Percentiles rank a stretch among this genome's conserved stretches.
These are phyloP conservation scores for Leccinum obscurum DNA, from an alignment of 768 basidiomycete species.

Conservation along the genomic window DNA sequence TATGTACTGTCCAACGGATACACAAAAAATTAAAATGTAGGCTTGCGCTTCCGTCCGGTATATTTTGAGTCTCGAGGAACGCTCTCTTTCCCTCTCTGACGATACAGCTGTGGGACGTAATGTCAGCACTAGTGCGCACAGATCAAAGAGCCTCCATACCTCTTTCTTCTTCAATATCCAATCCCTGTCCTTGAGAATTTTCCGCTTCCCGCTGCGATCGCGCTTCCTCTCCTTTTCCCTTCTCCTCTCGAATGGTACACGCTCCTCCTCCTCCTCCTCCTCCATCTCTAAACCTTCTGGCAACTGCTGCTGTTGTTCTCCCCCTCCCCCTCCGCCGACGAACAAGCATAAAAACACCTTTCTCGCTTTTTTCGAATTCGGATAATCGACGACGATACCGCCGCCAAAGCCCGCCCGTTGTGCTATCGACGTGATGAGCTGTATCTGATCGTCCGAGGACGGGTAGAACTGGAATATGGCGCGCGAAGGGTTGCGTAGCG, in stretches of 20 bases:
- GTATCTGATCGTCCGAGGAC: constrained; percentile 94
- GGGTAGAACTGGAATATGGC: constrained; percentile 96
- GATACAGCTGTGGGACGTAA: constrained; percentile 58
- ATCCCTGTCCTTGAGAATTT: constrained; percentile 71
- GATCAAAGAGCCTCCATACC: constrained; percentile 42
- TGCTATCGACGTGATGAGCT: constrained; percentile 89
- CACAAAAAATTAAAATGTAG: constrained; percentile 59
- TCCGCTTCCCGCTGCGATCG: constrained; percentile 66
- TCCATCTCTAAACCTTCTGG: constrained; percentile 79
- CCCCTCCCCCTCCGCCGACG: constrained; percentile 72
- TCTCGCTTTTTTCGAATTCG: constrained; percentile 92
- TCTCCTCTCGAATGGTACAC: constrained; percentile 72
- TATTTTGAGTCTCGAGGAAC: constrained; percentile 88
- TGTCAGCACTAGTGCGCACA: constrained; percentile 3
- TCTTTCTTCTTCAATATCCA: constrained; percentile 99
- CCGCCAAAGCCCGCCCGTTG: constrained; percentile 96
- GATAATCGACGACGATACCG: constrained; percentile 95
- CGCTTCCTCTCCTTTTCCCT: constrained; percentile 64
- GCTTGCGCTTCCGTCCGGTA: constrained; percentile 86
- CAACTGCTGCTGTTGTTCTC: constrained; percentile 62
- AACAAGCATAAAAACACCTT: constrained; percentile 95
- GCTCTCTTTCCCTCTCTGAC: constrained; percentile 79
- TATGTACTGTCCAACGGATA: neutral
- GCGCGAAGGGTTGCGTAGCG: constrained; percentile 80
- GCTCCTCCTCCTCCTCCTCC: constrained; percentile 51